Evolutionary conservation across 768 basidiomycete genomes (phyloP), one percentile per base, ranked within the genome.

Genomic region (Pseudohyphozyma bogoriensis): DNA sequence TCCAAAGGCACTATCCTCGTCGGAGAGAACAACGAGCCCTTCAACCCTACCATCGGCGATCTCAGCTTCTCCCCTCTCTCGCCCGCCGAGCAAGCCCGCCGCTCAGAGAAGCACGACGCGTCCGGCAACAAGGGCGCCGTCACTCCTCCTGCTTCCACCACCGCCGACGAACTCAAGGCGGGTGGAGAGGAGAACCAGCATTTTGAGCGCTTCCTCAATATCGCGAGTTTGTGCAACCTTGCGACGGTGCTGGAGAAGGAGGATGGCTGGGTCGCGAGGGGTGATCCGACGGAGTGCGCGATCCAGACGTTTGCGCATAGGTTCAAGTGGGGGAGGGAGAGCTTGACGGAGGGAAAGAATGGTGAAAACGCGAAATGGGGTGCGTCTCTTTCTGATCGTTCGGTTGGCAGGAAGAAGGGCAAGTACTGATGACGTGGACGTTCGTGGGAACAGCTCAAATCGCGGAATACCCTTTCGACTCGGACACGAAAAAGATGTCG

Each of bases 381-480:
- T 51, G 47, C 64, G 46, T 46, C 20, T 29, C 11, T 22, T 35
- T 36, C 24, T 31, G n/a, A n/a, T n/a, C n/a, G n/a, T n/a, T n/a
- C n/a, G n/a, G n/a, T n/a, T n/a, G n/a, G n/a, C n/a, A n/a, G n/a
- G n/a, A n/a, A 18, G 16, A 15, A 13, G 29, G 29, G 20, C 55
- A 26, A 57, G 32, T 10, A 32, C n/a, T 58, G 4, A 73, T 73
- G 29, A 70, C 73, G 59, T 76, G 72, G 58, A 70, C 73, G 56
- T 22, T 40, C 39, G 39, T 40, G 39, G 39, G n/a, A n/a, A 22
- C 56, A 66, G 59, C 36, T 24, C 72, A 72, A 56, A 37, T 76
- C 39, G 65, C 74, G 58, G 77, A 78, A 65, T 75, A 74, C 69
- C 76, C 77, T 12, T 78, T 78, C 68, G 77, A 78, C 60, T 76